Evolutionary conservation across 2,329 filamentous ascomycete species (phyloP).

Genomic region (Colletotrichum navitas): DNA sequence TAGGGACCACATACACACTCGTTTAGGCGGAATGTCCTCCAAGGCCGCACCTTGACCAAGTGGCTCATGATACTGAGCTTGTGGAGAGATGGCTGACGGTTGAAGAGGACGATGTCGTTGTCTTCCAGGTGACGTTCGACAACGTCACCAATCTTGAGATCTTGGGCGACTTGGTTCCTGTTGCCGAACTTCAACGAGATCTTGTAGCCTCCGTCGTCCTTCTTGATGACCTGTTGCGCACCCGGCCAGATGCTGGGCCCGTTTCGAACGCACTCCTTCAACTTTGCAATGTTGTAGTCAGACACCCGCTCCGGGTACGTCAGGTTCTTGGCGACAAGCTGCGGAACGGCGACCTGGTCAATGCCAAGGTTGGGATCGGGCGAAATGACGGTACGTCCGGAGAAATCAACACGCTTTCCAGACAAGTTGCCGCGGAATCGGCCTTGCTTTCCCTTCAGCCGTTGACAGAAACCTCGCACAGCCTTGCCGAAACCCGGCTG

Average conservation of each 20-base stretch:
- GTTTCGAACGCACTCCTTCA: constrained; percentile 79
- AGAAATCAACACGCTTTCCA: constrained; percentile 98
- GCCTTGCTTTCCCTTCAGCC: constrained; percentile 96
- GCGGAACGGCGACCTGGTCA: constrained; percentile 92
- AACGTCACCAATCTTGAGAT: constrained; percentile 84
- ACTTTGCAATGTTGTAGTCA: constrained; percentile 85
- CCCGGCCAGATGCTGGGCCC: constrained; percentile 87
- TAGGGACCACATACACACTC: constrained; percentile 99
- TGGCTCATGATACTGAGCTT: constrained; percentile 99
- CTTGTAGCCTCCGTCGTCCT: constrained; percentile 74
- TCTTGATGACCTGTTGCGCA: constrained; percentile 82
- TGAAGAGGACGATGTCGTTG: constrained; percentile 96
- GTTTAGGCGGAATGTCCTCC: constrained; percentile 96
- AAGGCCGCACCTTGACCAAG: constrained; percentile 90
- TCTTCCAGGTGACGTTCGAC: constrained; percentile 97
- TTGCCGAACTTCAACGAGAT: constrained; percentile 82
- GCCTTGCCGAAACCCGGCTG: constrained; percentile 89
- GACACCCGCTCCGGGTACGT: constrained; percentile 94
- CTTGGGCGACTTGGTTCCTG: constrained; percentile 76
- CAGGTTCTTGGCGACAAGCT: constrained; percentile 93
- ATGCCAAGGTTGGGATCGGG: constrained; percentile 95
- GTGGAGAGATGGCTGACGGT: constrained; percentile 96
- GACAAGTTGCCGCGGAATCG: constrained; percentile 97
- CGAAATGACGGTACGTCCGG: constrained; percentile 95
- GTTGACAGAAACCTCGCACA: constrained; percentile 93